Evolutionary conservation across 2,329 filamentous ascomycete species (phyloP), one percentile per base, ranked within the genome.

Genomic region (Cyclaneusma minus): DNA sequence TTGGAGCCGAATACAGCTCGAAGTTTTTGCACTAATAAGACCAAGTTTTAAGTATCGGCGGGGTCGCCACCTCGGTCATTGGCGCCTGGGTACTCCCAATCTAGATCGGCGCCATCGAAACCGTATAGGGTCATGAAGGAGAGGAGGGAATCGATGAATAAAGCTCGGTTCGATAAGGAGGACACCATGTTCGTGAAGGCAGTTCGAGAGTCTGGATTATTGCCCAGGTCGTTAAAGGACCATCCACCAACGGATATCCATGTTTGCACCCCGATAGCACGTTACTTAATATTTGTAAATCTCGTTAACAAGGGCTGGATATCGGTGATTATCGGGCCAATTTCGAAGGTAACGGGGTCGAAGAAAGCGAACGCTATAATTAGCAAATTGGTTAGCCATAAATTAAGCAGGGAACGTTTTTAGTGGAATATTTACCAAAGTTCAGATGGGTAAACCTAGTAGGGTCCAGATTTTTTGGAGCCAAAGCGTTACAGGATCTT

Each of bases 81-180:
- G n/a, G 21, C 22, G 7, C n/a, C 27, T 1, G 27, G 27, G 11
- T 29, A 29, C 16, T 29, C 27, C 21, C 21, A 25, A 22, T 29
- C 21, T n/a, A 63, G 35, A 26, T 63, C 56, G 2, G 59, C 41
- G 3, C 56, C 56, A 31, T 56, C 51, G 26, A 63, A 59, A 3
- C 43, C 44, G 34, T 58, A 60, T 6, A 41, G 47, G 2, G 35
- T 16, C 38, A 63, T 44, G 34, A 64, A 62, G 1, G 29, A 24
- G 2, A 51, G 29, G 0, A 60, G 33, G 1, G 44, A 49, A 1
- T 39, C 31, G 28, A 54, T 45, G 33, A 63, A 64, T 1, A 32
- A 35, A 0, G 30, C 24, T n/a, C 47, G 43, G 11, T 45, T 50
- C 3, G 31, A 28, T 6, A 41, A 16, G 3, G 34, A 39, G 12